Evolutionary conservation across 139 green algal species (phyloP), one percentile per base, ranked within the genome.

Genomic region (Coccomyxa sp.): DNA sequence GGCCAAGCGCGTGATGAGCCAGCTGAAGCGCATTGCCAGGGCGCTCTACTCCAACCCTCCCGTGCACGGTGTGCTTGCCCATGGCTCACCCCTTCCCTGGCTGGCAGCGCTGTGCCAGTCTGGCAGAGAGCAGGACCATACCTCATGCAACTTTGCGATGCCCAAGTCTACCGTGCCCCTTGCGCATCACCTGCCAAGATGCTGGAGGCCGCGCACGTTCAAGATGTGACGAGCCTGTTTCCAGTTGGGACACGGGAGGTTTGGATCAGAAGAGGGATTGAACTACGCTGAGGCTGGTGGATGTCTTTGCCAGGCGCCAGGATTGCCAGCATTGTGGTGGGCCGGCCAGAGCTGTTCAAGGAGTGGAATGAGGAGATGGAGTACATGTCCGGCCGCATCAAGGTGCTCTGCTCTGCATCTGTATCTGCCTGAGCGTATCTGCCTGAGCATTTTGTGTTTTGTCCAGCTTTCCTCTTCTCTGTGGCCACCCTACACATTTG

Each of bases 301-400:
- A 7, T 64, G 50, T 22, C 22, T 64, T 18, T 64, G 50, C 50
- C 50, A 71, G 96, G 96, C 73, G 97, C 97, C 4, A 84, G 89
- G 73, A 98, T 99, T 72, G 97, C 94, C 22, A 86, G 91, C 0
- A 89, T 95, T 82, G 93, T 98, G 29, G 88, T 98, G 27, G 86
- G 87, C 70, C 86, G 94, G 73, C 74, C 80, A 41, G 88, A 86
- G 44, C 85, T 98, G 82, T 98, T 98, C 78, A 84, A 90, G 39
- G 86, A 95, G 82, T 99, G 96, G 96, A 95, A 96, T 81, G 83
- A 76, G 7, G 97, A 99, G 91, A 98, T 99, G 95, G 82, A 90
- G 82, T 81, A 79, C 79, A 99, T 99, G 97, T 90, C 95, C 6
- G 96, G 95, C 6, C 91, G 96, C 75, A 99, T 99, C 84, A 93